Conservation (phyloP, 1,284 basidiomycete genomes). For the Malassezia sp. region DNA sequence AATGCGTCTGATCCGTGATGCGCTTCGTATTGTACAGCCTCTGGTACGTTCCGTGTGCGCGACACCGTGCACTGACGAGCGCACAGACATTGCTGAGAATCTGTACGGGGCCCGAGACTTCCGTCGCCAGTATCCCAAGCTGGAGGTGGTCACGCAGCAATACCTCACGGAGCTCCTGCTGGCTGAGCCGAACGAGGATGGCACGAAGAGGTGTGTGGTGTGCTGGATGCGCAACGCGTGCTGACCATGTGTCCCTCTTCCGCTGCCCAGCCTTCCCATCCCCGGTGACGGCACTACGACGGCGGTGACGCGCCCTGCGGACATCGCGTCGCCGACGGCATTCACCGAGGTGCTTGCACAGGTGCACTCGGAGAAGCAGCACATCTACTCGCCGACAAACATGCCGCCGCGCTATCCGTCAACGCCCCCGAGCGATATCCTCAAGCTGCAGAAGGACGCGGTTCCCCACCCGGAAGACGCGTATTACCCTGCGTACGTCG, state of each 20-base stretch:
- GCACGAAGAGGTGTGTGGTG: slow-evolving; percentile 37
- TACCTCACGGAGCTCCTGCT: slow-evolving; percentile 61
- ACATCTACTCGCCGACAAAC: slow-evolving; percentile 33
- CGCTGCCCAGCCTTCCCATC: slow-evolving; percentile 2
- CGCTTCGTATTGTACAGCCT: not conserved
- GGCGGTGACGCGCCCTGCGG: slow-evolving; percentile 34
- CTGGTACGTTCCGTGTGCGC: slow-evolving; percentile 13
- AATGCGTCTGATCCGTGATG: not conserved
- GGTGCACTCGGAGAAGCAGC: slow-evolving; percentile 24
- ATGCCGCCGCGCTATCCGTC: slow-evolving; percentile 42
- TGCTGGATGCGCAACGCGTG: no score
- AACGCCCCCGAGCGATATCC: slow-evolving; percentile 35
- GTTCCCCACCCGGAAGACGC: slow-evolving; percentile 38
- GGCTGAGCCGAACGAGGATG: slow-evolving; percentile 58
- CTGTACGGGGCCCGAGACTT: slow-evolving; percentile 86
- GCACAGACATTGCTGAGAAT: slow-evolving; percentile 28
- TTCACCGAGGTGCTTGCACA: slow-evolving; percentile 44
- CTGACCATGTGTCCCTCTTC: no score
- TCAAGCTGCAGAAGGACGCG: slow-evolving; percentile 42
- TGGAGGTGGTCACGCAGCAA: slow-evolving; percentile 48
- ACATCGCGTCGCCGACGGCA: slow-evolving; percentile 38
- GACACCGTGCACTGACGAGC: not conserved
- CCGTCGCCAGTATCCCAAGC: slow-evolving; percentile 74
- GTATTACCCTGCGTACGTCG: slow-evolving; percentile 39
- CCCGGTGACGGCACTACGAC: slow-evolving; percentile 31